Percentiles rank a stretch among this genome's conserved stretches.
Evolutionary conservation across 129 eudicot genomes (phyloP).

Genomic region (Centrapalus pauciflorus): DNA sequence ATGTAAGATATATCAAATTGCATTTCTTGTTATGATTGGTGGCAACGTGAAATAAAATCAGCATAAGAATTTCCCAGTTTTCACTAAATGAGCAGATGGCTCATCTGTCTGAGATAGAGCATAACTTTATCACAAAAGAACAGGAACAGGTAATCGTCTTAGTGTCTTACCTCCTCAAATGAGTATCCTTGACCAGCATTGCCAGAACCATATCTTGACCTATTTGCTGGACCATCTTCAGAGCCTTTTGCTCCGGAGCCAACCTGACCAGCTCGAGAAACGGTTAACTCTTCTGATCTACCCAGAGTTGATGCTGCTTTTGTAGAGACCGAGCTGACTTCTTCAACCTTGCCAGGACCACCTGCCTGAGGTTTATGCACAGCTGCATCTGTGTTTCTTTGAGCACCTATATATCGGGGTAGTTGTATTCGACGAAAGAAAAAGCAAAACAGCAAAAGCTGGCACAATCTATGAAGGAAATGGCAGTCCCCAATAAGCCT

Average conservation of each 20-base stretch:
- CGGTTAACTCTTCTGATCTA: slow-evolving; percentile 60
- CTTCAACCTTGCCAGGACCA: slow-evolving; percentile 70
- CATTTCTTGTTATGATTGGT: background rate
- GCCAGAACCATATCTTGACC: slow-evolving; percentile 82
- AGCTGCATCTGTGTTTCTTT: slow-evolving; percentile 62
- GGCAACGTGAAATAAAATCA: background rate
- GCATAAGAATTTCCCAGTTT: background rate
- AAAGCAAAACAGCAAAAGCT: slow-evolving; percentile 79
- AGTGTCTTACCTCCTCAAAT: slow-evolving; percentile 70
- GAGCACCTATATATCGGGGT: slow-evolving; percentile 65
- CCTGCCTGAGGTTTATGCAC: slow-evolving; percentile 53
- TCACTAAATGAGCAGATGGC: background rate
- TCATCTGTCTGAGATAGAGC: background rate
- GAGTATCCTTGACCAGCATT: slow-evolving; percentile 99
- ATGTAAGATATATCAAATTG: background rate
- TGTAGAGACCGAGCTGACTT: slow-evolving; percentile 45
- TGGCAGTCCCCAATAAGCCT: slow-evolving; percentile 96
- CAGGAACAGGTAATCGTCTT: slow-evolving; percentile 4
- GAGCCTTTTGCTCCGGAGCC: slow-evolving; percentile 60
- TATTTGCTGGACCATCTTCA: slow-evolving; percentile 74
- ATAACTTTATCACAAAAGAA: background rate
- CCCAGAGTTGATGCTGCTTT: slow-evolving; percentile 43
- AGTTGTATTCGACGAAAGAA: slow-evolving; percentile 82
- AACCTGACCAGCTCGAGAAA: slow-evolving; percentile 53
- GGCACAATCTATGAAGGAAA: slow-evolving; percentile 93